A percentile compares a stretch with the other conserved stretches of the same genome.
Evolutionary conservation across 192 early-diverging fungal genomes (phyloP).

Genomic region (Linnemannia zychae): DNA sequence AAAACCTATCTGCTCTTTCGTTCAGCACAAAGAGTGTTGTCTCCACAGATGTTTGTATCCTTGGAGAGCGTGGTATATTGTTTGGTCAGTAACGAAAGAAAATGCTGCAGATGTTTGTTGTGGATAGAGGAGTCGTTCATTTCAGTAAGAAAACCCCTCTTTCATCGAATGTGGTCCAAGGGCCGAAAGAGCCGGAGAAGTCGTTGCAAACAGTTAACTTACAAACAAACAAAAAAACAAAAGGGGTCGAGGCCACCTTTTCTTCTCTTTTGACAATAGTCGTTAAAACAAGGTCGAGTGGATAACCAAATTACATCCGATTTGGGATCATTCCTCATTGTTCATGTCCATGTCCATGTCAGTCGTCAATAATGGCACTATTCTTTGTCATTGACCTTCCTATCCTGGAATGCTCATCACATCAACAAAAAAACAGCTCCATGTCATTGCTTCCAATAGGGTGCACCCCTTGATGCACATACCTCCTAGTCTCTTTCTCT

Average conservation of each 20-base stretch:
- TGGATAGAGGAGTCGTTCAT: background rate
- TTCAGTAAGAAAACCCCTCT: background rate
- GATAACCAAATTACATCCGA: background rate
- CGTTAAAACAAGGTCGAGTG: background rate
- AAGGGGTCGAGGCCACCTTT: background rate
- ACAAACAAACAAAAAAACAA: background rate
- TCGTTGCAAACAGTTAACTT: background rate
- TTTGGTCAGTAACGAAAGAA: background rate
- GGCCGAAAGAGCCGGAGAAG: background rate
- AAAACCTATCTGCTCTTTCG: background rate
- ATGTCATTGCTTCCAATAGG: constrained; percentile 8
- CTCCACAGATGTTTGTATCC: background rate
- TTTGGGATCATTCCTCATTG: background rate
- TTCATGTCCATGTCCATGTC: background rate
- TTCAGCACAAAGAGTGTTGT: background rate
- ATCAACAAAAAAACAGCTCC: background rate
- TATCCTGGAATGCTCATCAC: background rate
- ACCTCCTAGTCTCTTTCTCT: background rate
- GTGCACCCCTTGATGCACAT: background rate
- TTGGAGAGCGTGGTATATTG: background rate
- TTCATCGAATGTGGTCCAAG: background rate
- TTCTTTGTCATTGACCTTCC: background rate
- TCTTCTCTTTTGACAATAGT: background rate
- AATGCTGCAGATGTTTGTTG: background rate
- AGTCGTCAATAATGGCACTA: background rate